Evolutionary conservation across 257 asterid genomes (phyloP).

Genomic region (Solanum chaucha): DNA sequence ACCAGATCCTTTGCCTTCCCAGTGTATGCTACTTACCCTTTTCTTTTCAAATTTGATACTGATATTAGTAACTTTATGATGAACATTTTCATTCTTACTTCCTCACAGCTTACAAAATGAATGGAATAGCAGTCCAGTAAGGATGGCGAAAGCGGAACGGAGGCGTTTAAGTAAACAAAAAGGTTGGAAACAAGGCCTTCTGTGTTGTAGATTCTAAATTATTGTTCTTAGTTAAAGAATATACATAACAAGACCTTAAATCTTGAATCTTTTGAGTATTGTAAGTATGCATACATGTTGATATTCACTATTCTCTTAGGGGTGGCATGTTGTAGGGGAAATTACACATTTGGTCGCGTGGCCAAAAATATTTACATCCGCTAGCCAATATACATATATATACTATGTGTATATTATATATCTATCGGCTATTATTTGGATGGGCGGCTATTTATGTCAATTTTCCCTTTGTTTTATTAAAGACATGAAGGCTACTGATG

Average conservation of each 20-base stretch:
- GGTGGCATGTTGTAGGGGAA: neutral
- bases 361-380: neutral
- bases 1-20: conserved; percentile 89
- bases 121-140: conserved; percentile 94
- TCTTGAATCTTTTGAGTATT: conserved; percentile 6
- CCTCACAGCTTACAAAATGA: conserved; percentile 65
- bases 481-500: neutral
- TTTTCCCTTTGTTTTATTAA: neutral
- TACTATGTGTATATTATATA: neutral
- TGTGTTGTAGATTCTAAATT: conserved; percentile 76
- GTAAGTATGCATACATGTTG: conserved; percentile 37
- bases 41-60: neutral
- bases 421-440: neutral
- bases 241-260: conserved; percentile 5
- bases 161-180: conserved; percentile 45
- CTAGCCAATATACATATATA: neutral
- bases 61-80: neutral
- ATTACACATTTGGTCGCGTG: neutral
- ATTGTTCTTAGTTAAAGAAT: conserved; percentile 11
- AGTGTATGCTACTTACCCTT: conserved; percentile 31
- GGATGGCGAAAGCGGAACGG: conserved; percentile 74
- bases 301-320: neutral
- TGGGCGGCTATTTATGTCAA: neutral
- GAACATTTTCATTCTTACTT: neutral
- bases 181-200: conserved; percentile 73